phyloP scores from a whole-genome alignment of 2,329 filamentous ascomycete genomes.

The Fusarium torulosum region DNA sequence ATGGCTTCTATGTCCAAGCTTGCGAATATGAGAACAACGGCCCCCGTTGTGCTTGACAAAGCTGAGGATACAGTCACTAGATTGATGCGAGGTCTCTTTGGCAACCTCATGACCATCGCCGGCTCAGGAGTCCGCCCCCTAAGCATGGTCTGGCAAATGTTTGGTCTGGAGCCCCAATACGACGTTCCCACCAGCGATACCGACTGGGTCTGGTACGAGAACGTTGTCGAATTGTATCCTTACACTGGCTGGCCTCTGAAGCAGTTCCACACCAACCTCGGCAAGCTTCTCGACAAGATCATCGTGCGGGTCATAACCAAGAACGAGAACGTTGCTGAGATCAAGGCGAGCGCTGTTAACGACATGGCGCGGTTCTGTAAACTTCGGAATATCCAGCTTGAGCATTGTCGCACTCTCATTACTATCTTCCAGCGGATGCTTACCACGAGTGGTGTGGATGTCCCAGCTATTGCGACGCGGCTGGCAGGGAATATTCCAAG shows the following conservation, averaged over 20 bases:
- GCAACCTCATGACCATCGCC: constrained; percentile 22
- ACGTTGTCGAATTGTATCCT: constrained; percentile 18
- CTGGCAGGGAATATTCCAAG: not conserved
- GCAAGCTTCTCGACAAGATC: constrained; percentile 25
- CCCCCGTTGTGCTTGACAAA: constrained; percentile 6
- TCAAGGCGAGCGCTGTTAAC: not conserved
- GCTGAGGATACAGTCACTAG: constrained; percentile 17
- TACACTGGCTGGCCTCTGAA: constrained; percentile 24
- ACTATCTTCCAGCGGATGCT: constrained; percentile 20
- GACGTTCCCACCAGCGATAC: not conserved
- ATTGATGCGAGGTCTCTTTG: constrained; percentile 19
- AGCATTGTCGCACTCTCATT: constrained; percentile 15
- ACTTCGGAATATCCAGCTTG: constrained; percentile 24
- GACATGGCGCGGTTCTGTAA: constrained; percentile 10
- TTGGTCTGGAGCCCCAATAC: constrained; percentile 1
- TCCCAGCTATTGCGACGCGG: not conserved
- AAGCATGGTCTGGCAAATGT: constrained; percentile 30
- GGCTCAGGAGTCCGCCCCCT: constrained; percentile 9
- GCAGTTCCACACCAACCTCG: constrained; percentile 11
- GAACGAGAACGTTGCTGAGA: constrained; percentile 3
- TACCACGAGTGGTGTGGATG: fast-evolving
- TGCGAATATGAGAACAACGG: constrained; percentile 6
- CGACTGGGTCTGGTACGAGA: constrained; percentile 27
- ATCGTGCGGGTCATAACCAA: constrained; percentile 13
- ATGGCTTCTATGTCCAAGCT: constrained; percentile 28